phyloP scores from a whole-genome alignment of 108 stramenopile species.

The Tribonema minus region DNA sequence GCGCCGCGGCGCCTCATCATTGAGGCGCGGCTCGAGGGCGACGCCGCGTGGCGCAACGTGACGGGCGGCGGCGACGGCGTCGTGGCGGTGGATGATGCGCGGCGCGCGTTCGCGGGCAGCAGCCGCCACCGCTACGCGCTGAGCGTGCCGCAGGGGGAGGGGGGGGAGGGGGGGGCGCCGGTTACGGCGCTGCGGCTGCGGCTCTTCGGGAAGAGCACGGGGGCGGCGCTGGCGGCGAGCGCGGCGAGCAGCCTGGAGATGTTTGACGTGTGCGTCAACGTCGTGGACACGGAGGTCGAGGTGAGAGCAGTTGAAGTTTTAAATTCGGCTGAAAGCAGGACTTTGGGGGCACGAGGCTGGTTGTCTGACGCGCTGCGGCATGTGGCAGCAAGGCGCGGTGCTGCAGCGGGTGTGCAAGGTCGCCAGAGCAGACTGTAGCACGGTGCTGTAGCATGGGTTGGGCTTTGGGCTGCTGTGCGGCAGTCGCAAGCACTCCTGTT shows the following conservation, averaged over 20 bases:
- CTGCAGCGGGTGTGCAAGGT: too few relatives aligned
- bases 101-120: background rate
- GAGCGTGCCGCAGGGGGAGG: background rate
- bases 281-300: too few relatives aligned
- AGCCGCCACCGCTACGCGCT: background rate
- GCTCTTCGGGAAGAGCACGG: background rate
- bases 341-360: too few relatives aligned
- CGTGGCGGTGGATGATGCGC: slow-evolving; percentile 8
- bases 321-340: too few relatives aligned
- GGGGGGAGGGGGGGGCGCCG: background rate
- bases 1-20: slow-evolving; percentile 7
- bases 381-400: too few relatives aligned
- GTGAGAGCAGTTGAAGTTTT: too few relatives aligned
- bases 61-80: slow-evolving; percentile 22
- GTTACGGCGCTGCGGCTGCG: background rate
- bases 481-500: too few relatives aligned
- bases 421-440: too few relatives aligned
- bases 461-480: too few relatives aligned
- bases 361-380: too few relatives aligned
- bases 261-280: background rate
- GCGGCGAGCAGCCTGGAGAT: background rate
- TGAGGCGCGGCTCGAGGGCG: slow-evolving; percentile 21
- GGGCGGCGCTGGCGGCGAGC: background rate
- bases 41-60: slow-evolving; percentile 8
- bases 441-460: too few relatives aligned